Base-by-base conservation (phyloP, 306 rosid species). In the Trichosanthes cucumerina region DNA sequence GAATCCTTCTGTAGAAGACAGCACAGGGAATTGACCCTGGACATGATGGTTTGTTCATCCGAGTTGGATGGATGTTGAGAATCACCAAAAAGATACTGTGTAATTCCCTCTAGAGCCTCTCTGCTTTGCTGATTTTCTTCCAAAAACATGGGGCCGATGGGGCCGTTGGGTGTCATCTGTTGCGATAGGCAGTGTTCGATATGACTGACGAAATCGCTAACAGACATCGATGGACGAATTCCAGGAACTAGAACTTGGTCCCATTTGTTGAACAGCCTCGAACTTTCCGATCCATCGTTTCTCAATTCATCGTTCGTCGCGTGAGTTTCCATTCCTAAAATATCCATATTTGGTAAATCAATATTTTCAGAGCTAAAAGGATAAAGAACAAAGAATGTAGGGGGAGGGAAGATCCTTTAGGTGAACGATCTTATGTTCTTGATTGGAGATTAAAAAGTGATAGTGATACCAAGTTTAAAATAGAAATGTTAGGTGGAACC, bases 21-120 rank as follows among this genome's bases (percentile, higher is more conserved):
- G 74, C 88, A 88, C n/a, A 91, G 88, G 75, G 97, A 93, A 81
- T 93, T 85, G 80, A 93, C 96, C 90, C 94, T 86, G 72, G 97
- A 59, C 96, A 93, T 91, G 56, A 93, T 85, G 58, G 90, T 90
- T 60, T 89, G 84, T 82, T 93, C 97, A 76, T 91, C 97, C 3
- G 96, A 86, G 60, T 84, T 47, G 0, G 24, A 77, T 38, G 89
- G 34, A 21, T 68, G 83, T 79, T 91, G 94, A 60, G 84, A 88
- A 85, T 93, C 97, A 41, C 58, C 90, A 39, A 93, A 90, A 73
- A 93, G 86, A 85, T 88, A 85, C 74, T 88, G 93, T 10, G 93
- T 83, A 81, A 93, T 81, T 78, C 86, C 94, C 78, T 91, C 93
- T 7, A 91, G 85, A 23, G 90, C 83, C 50, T 86, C 94, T 76